Evolutionary conservation across 2,329 filamentous ascomycete species (phyloP), one percentile per base, ranked within the genome.

Genomic region (Leptographium procerum): DNA sequence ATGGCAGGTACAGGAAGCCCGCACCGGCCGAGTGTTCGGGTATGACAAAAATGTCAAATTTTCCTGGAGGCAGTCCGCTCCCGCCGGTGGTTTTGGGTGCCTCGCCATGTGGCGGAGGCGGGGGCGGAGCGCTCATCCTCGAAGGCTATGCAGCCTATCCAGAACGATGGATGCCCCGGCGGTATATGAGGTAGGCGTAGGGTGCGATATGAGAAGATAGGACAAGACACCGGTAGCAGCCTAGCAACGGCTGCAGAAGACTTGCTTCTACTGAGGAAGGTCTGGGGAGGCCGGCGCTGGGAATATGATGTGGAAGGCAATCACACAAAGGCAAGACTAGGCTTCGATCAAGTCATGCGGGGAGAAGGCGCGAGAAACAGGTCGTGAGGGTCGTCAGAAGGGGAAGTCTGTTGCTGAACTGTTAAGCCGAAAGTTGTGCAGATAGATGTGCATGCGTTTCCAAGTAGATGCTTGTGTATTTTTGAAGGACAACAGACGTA

Each of bases 41-140:
- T 67, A 97, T 91, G 70, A 96, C 87, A 75, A 96, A 96, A 69
- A 97, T 95, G 75, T 97, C 92, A 73, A 96, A 97, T 69, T 94
- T 95, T 58, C 92, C 91, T 1, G 88, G 80, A 3, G 92, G 92
- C 53, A 96, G 77, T 13, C 71, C 69, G 57, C 73, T 71, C n/a
- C 71, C 69, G 57, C 73, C 71, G 56, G 83, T 79, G 24, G 82
- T 82, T 70, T 86, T 86, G 55, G 89, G 88, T 64, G 84, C 86
- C 68, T 84, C 80, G 72, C 91, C 90, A 74, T 96, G 91, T 69
- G 91, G 91, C 64, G 88, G 89, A 64, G 89, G 90, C 63, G 91
- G 91, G 62, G 91, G 91, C 63, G 87, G 87, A 65, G 82, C 74
- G 70, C 73, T 79, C 74, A 79, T 80, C 31, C 47, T 63, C 50